Evolutionary conservation across 352 stramenopile genomes (phyloP).

Genomic region (Aphanomyces astaci): DNA sequence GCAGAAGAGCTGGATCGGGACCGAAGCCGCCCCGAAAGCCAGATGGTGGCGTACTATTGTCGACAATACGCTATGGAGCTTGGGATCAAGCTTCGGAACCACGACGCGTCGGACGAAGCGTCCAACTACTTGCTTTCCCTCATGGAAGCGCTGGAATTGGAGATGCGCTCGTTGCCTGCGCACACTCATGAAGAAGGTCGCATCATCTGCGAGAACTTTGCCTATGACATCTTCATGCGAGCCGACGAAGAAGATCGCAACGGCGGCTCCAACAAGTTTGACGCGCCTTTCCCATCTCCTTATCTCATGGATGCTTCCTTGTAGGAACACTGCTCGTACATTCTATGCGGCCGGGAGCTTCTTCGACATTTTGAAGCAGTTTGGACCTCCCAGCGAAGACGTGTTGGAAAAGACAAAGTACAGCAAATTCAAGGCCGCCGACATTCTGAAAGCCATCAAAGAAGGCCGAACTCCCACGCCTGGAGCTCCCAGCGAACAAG

Average conservation of each 20-base stretch:
- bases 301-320: constrained; percentile 3
- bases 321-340: constrained; percentile 86
- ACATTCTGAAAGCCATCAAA: constrained; percentile 94
- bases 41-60: constrained; percentile 93
- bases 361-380: constrained; percentile 96
- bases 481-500: constrained; percentile 42
- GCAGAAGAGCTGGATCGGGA: constrained; percentile 94
- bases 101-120: constrained; percentile 60
- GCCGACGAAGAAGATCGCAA: constrained; percentile 91
- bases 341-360: constrained; percentile 96
- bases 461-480: constrained; percentile 79
- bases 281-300: not conserved
- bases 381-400: constrained; percentile 79
- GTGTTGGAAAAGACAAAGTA: constrained; percentile 88
- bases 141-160: constrained; percentile 86
- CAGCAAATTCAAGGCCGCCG: constrained; percentile 93
- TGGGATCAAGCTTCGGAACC: constrained; percentile 79
- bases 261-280: constrained; percentile 82
- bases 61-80: constrained; percentile 84
- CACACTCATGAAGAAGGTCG: constrained; percentile 89
- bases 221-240: constrained; percentile 89
- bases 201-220: constrained; percentile 85
- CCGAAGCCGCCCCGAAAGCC: constrained; percentile 82
- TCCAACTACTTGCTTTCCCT: constrained; percentile 87
- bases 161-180: constrained; percentile 84